Evolutionary conservation across 1,284 basidiomycete genomes (phyloP).

Genomic region (Abortiporus biennis): DNA sequence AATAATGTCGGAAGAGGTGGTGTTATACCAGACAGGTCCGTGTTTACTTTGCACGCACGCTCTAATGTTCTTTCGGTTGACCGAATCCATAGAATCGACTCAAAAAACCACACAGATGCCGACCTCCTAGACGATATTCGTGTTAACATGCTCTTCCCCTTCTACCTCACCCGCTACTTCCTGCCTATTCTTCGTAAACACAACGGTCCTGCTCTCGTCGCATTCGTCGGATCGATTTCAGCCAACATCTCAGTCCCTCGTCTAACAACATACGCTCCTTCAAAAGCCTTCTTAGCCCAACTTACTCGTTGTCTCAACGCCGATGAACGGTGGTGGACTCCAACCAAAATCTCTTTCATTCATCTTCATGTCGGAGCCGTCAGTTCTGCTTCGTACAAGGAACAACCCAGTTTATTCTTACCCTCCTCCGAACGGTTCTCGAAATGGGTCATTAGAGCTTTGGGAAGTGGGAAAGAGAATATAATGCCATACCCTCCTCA

Average conservation of each 20-base stretch:
- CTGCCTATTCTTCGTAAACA: conserved; percentile 20
- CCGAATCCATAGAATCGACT: background rate
- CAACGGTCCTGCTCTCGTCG: conserved; percentile 19
- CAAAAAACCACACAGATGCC: conserved; percentile 17
- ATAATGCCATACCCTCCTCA: conserved; percentile 10
- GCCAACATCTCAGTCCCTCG: conserved; percentile 17
- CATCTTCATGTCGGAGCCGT: conserved; percentile 20
- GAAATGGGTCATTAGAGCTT: conserved; percentile 7
- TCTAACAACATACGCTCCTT: conserved; percentile 19
- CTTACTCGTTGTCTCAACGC: conserved; percentile 19
- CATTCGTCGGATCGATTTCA: conserved; percentile 21
- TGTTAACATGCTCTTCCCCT: conserved; percentile 21
- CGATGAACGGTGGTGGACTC: conserved; percentile 19
- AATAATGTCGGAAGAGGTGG: conserved; percentile 23
- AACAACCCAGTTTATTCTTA: conserved; percentile 5
- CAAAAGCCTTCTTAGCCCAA: conserved; percentile 20
- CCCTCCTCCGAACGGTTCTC: conserved; percentile 10
- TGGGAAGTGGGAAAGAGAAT: conserved; percentile 10
- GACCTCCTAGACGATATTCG: conserved; percentile 15
- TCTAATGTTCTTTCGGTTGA: background rate
- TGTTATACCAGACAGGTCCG: conserved; percentile 13
- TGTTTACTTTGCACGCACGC: background rate
- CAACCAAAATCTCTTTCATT: conserved; percentile 18
- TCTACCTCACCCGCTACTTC: conserved; percentile 21
- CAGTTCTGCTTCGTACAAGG: conserved; percentile 12